phyloP scores from a whole-genome alignment of 768 basidiomycete genomes.

The Russula earlei region DNA sequence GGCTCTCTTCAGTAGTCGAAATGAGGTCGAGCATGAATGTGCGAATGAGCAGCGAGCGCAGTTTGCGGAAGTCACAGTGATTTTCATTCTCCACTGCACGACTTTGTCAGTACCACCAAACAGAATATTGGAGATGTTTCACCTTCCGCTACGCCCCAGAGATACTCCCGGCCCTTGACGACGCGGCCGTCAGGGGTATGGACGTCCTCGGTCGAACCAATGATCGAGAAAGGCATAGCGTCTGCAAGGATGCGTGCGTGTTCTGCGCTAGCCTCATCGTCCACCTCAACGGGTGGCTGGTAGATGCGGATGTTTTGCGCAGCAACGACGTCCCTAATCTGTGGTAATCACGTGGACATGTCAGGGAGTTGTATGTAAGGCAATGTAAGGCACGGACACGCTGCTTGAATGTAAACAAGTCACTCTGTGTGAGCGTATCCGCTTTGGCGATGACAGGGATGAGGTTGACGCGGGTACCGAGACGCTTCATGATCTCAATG shows the following conservation, averaged over 20 bases:
- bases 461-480: conserved; percentile 95
- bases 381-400: conserved; percentile 45
- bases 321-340: conserved; percentile 83
- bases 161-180: conserved; percentile 96
- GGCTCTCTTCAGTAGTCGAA: conserved; percentile 87
- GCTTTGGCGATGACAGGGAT: conserved; percentile 98
- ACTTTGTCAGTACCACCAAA: not conserved
- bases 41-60: conserved; percentile 89
- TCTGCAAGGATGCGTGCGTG: conserved; percentile 80
- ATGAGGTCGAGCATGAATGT: conserved; percentile 99
- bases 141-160: conserved; percentile 99
- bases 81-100: conserved; percentile 89
- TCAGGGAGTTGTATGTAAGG: conserved; percentile 8
- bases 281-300: conserved; percentile 82
- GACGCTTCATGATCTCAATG: conserved; percentile 99
- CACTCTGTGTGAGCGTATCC: conserved; percentile 92
- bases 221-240: conserved; percentile 97
- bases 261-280: conserved; percentile 79
- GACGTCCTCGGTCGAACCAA: conserved; percentile 94
- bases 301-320: conserved; percentile 96
- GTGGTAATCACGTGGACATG: not conserved
- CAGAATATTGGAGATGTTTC: conserved; percentile 19
- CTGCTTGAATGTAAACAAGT: conserved; percentile 86
- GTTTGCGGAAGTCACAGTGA: conserved; percentile 98
- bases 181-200: conserved; percentile 80